These are phyloP conservation scores for Lanmaoa pseudosensibilis DNA, from an alignment of 768 basidiomycete species.

Conservation along the genomic window DNA sequence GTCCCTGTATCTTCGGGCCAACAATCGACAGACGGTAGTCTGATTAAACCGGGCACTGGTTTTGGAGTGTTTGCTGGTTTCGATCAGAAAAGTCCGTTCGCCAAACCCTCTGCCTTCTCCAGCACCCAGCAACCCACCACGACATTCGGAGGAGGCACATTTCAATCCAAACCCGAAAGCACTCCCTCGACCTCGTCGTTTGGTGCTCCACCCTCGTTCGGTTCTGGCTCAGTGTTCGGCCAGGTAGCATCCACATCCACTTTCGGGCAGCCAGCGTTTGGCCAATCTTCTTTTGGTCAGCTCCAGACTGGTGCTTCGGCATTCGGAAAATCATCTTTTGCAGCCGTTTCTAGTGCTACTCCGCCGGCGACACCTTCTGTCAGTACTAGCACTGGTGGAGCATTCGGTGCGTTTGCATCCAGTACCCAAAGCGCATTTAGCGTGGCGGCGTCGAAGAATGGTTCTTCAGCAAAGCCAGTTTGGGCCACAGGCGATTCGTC, in stretches of 20 bases:
- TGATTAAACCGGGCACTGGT: slow-evolving; percentile 36
- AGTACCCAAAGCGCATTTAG: slow-evolving; percentile 32
- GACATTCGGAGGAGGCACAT: slow-evolving; percentile 17
- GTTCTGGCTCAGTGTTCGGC: slow-evolving; percentile 33
- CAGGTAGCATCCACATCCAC: slow-evolving; percentile 21
- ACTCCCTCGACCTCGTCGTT: slow-evolving; percentile 24
- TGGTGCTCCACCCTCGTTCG: slow-evolving; percentile 36
- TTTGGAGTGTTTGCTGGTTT: slow-evolving; percentile 34
- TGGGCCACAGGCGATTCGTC: slow-evolving; percentile 17
- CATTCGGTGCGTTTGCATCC: slow-evolving; percentile 39
- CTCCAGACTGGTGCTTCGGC: slow-evolving; percentile 9
- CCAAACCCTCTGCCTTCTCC: slow-evolving; percentile 24
- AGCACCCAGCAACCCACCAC: slow-evolving; percentile 8
- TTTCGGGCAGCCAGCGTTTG: slow-evolving; percentile 43
- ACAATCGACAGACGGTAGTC: slow-evolving; percentile 16
- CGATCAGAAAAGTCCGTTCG: slow-evolving; percentile 30
- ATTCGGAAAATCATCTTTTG: slow-evolving; percentile 28
- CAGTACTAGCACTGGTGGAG: slow-evolving; percentile 26
- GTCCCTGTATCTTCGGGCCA: slow-evolving; percentile 7
- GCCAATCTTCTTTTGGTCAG: slow-evolving; percentile 35
- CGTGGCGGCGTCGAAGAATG: slow-evolving; percentile 16
- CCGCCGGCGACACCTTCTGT: slow-evolving; percentile 12
- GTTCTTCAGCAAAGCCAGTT: slow-evolving; percentile 21
- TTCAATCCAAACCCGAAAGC: slow-evolving; percentile 16
- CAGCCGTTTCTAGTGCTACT: slow-evolving; percentile 9